These are phyloP conservation scores for Chlamydomonas sp. DNA, from an alignment of 139 green algal genomes.

Conservation along the genomic window DNA sequence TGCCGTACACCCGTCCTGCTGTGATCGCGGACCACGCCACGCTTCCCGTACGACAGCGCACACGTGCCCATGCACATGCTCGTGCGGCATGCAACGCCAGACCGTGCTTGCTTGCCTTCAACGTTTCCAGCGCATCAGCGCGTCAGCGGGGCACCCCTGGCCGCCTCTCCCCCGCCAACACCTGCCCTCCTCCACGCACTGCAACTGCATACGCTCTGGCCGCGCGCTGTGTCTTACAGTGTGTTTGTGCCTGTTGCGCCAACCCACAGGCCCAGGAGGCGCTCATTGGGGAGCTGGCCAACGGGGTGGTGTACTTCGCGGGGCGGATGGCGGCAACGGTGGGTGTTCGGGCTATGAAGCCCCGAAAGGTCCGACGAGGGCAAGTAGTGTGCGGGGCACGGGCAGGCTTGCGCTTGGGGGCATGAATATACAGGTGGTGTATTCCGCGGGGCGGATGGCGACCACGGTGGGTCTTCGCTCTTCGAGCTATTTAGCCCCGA, in stretches of 20 bases:
- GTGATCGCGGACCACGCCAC: no score
- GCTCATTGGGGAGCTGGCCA: constrained; percentile 15
- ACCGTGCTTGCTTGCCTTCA: no score
- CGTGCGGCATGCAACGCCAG: no score
- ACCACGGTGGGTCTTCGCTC: neutral
- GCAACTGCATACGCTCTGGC: no score
- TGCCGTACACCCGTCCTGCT: no score
- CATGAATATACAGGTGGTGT: neutral
- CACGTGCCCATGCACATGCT: no score
- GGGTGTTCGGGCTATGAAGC: neutral
- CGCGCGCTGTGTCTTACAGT: no score
- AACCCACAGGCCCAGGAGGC: constrained; percentile 19
- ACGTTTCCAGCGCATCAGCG: no score
- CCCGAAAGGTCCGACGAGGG: neutral
- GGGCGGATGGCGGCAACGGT: constrained; percentile 1
- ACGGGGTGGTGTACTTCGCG: neutral
- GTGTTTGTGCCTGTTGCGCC: neutral
- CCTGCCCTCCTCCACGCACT: no score
- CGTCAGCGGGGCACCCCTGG: no score
- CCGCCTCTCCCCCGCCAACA: no score
- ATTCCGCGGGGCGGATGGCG: neutral
- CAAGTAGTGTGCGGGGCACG: neutral
- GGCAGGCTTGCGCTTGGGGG: neutral
- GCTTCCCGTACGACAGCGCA: no score
- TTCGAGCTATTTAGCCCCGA: neutral